Conservation (phyloP, 2,329 filamentous ascomycete species). For the Trichoderma koningii region DNA sequence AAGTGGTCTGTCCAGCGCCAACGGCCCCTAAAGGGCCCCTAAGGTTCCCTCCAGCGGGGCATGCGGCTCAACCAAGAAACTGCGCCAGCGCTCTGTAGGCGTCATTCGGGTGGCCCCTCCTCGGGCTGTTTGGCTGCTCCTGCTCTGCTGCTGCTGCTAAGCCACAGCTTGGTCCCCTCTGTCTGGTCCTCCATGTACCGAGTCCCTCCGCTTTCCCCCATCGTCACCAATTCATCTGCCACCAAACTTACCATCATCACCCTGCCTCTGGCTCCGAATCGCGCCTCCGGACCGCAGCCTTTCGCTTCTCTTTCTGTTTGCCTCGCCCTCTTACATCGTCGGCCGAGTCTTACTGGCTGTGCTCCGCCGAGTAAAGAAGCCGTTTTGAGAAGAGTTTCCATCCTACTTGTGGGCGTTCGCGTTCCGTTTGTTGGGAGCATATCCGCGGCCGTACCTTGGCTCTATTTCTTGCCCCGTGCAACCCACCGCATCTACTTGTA, state of each 20-base stretch:
- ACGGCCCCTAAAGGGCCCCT: not conserved
- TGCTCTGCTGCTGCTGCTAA: not conserved
- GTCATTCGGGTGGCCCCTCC: conserved; percentile 17
- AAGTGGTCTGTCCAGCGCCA: not conserved
- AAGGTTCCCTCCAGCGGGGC: not conserved
- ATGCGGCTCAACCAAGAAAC: conserved; percentile 19
- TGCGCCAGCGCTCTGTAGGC: not conserved
- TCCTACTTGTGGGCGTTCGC: too few relatives aligned
- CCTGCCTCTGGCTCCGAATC: conserved; percentile 7
- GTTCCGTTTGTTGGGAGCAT: too few relatives aligned
- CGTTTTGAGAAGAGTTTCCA: not conserved
- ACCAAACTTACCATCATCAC: too few relatives aligned
- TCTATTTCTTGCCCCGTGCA: not conserved
- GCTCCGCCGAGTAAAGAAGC: not conserved
- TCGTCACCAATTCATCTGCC: not conserved
- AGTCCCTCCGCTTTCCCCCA: conserved; percentile 10
- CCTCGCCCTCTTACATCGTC: conserved; percentile 6
- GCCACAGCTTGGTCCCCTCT: not conserved
- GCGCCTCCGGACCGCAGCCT: not conserved
- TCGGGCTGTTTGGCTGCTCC: not conserved
- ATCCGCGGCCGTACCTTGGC: not conserved
- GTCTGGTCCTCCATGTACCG: not conserved
- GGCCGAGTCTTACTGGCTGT: conserved; percentile 3
- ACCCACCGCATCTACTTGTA: not conserved
- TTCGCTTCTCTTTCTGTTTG: not conserved